A percentile compares a stretch with the other conserved stretches of the same genome.
Conservation (phyloP, 257 asterid genomes). For the Schizonepeta tenuifolia region DNA sequence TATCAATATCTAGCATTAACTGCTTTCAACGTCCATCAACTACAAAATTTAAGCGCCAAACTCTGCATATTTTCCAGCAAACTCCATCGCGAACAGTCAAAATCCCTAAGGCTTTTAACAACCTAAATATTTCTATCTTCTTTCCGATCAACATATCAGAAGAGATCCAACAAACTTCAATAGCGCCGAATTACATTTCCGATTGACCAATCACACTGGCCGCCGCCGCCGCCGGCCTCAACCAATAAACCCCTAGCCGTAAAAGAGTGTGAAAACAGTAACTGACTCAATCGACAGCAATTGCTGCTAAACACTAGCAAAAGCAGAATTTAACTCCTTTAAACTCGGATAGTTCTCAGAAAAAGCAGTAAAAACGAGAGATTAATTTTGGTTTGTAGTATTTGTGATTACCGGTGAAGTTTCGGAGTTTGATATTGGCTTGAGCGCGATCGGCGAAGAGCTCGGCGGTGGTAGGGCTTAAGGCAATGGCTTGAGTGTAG, state of each 20-base stretch:
- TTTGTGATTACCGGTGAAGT: slow-evolving; percentile 63
- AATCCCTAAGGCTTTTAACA: background rate
- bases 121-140: background rate
- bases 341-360: background rate
- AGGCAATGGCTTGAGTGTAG: slow-evolving; percentile 75
- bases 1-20: background rate
- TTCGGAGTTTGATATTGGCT: slow-evolving; percentile 75
- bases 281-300: slow-evolving; percentile 12
- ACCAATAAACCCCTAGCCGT: no score
- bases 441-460: slow-evolving; percentile 92
- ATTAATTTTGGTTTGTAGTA: background rate
- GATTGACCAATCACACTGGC: slow-evolving; percentile 7
- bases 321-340: background rate
- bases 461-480: slow-evolving; percentile 67
- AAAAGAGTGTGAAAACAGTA: no score
- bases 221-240: no score
- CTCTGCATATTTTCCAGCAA: background rate
- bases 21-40: background rate
- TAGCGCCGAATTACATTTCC: slow-evolving; percentile 9
- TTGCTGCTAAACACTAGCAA: background rate
- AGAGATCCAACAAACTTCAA: slow-evolving; percentile 16
- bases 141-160: slow-evolving; percentile 14
- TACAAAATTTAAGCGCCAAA: background rate
- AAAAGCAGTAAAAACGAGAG: background rate
- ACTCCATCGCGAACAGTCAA: background rate